A percentile compares a stretch with the other conserved stretches of the same genome.
Conservation (phyloP, 2,329 filamentous ascomycete genomes). For the Cercospora berteroae region DNA sequence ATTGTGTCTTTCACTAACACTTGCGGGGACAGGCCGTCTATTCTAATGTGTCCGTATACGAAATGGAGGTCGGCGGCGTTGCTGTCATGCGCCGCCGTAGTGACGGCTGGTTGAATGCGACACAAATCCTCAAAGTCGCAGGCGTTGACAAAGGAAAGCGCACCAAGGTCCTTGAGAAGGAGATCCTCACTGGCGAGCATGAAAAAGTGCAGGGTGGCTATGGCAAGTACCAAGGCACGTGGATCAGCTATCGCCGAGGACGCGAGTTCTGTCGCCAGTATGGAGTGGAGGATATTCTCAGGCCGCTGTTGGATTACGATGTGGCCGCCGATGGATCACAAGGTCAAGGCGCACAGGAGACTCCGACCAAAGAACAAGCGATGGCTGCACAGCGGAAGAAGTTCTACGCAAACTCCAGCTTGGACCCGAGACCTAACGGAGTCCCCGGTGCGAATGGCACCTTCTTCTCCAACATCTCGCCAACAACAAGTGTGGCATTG, state of each 20-base stretch:
- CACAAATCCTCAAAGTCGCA: constrained; percentile 95
- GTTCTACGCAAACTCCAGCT: constrained; percentile 73
- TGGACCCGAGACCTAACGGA: constrained; percentile 54
- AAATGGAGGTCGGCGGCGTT: constrained; percentile 93
- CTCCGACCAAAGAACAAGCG: constrained; percentile 96
- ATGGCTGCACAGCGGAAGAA: constrained; percentile 91
- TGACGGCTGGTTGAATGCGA: constrained; percentile 96
- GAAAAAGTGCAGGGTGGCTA: constrained; percentile 99
- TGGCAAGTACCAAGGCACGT: constrained; percentile 98
- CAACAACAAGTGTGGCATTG: constrained; percentile 86
- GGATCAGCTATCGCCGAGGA: constrained; percentile 92
- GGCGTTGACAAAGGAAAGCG: constrained; percentile 96
- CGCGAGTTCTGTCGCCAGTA: constrained; percentile 84
- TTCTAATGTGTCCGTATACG: constrained; percentile 93
- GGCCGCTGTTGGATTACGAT: constrained; percentile 75
- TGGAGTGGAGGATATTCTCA: constrained; percentile 71
- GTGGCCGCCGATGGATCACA: constrained; percentile 71
- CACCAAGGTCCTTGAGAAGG: constrained; percentile 96
- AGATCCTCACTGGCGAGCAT: constrained; percentile 92
- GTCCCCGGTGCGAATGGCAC: constrained; percentile 64
- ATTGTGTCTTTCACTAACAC: background rate
- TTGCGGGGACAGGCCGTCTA: constrained; percentile 67
- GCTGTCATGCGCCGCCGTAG: constrained; percentile 94
- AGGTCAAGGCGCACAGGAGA: constrained; percentile 76
- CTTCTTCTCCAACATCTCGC: constrained; percentile 96